phyloP scores from a whole-genome alignment of 202 grass and related monocot species.

The Brachypodium distachyon region DNA sequence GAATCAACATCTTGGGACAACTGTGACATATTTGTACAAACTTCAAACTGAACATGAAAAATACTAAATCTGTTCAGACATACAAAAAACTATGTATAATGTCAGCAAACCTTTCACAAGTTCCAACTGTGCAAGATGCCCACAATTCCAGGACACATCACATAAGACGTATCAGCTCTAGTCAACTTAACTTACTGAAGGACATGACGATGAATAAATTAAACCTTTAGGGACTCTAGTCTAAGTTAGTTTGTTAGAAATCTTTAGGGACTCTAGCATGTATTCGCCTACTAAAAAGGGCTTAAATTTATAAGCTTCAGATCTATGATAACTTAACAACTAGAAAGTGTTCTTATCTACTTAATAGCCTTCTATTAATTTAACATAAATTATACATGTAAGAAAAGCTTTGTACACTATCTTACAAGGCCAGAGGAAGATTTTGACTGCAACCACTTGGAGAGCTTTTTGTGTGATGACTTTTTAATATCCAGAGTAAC shows the following conservation, averaged over 20 bases:
- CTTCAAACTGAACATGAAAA: background rate
- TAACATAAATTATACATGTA: conserved; percentile 7
- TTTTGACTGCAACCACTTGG: conserved; percentile 92
- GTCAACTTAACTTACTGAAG: background rate
- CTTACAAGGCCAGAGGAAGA: conserved; percentile 74
- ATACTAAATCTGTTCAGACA: background rate
- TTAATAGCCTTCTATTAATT: background rate
- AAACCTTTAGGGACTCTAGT: background rate
- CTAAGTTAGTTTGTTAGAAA: too few relatives aligned
- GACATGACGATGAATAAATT: background rate
- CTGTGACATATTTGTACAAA: background rate
- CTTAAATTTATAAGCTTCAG: background rate
- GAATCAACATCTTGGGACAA: background rate
- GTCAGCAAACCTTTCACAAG: background rate
- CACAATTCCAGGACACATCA: background rate
- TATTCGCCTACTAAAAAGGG: background rate
- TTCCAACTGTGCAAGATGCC: background rate
- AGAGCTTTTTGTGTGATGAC: conserved; percentile 88
- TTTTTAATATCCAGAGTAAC: conserved; percentile 89
- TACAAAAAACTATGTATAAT: background rate
- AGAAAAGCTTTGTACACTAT: background rate
- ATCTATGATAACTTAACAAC: background rate
- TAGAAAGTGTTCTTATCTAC: background rate
- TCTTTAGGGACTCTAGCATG: background rate
- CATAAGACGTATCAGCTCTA: background rate